These are phyloP conservation scores for Trichoderma harzianum DNA, from an alignment of 2,329 filamentous ascomycete species.

Conservation along the genomic window DNA sequence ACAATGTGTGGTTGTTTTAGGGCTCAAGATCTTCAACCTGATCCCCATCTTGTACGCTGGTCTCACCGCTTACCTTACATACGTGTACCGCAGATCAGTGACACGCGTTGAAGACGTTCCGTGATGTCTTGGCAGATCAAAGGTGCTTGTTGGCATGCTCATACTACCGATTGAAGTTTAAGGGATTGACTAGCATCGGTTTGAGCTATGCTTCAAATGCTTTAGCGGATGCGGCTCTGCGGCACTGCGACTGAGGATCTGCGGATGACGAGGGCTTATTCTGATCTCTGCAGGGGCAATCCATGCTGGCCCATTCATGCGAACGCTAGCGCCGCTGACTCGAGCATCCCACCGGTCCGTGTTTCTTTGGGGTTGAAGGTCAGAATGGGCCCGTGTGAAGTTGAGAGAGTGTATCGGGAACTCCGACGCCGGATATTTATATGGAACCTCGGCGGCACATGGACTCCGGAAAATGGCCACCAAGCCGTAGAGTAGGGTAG, in stretches of 20 bases:
- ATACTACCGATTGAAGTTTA: neutral
- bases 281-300: neutral
- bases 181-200: neutral
- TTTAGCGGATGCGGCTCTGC: neutral
- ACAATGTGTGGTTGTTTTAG: neutral
- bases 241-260: neutral
- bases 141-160: neutral
- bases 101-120: neutral
- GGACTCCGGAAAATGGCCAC: neutral
- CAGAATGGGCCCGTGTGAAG: neutral
- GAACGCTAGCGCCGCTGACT: neutral
- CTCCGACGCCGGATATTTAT: neutral
- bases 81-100: neutral
- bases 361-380: neutral
- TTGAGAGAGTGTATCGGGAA: neutral
- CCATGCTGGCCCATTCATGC: neutral
- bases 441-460: neutral
- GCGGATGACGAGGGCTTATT: neutral
- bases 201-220: neutral
- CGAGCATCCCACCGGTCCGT: accelerated
- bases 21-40: neutral
- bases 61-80: neutral
- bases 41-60: neutral
- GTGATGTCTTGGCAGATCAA: neutral
- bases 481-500: neutral